These are phyloP conservation scores for Leccinum sublutescens DNA, from an alignment of 768 basidiomycete genomes.

Conservation along the genomic window DNA sequence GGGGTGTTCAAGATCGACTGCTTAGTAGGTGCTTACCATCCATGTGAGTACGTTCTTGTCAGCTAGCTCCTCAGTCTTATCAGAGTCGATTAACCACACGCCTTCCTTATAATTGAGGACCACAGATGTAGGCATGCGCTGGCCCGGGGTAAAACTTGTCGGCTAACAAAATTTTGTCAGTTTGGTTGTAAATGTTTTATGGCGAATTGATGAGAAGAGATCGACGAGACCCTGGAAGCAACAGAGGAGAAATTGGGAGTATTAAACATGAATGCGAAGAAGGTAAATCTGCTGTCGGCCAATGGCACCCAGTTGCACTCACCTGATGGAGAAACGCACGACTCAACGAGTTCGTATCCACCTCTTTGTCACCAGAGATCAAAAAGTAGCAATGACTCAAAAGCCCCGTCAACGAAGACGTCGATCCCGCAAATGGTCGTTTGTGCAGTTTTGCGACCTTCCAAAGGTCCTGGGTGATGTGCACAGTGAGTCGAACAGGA, in stretches of 20 bases:
- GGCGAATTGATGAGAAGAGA: neutral
- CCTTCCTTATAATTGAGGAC: conserved; percentile 64
- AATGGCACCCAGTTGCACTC: conserved; percentile 16
- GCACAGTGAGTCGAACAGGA: neutral
- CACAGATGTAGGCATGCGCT: conserved; percentile 73
- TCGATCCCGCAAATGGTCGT: conserved; percentile 77
- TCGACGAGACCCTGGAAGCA: neutral
- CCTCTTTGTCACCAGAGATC: conserved; percentile 65
- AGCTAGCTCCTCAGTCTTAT: conserved; percentile 38
- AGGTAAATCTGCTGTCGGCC: neutral
- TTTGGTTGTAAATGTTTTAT: neutral
- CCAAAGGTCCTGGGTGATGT: conserved; percentile 54
- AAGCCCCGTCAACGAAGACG: conserved; percentile 83
- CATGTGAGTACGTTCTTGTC: conserved; percentile 74
- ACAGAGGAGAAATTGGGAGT: neutral
- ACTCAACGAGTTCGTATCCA: conserved; percentile 64
- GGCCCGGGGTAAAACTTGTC: conserved; percentile 69
- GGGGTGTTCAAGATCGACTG: neutral
- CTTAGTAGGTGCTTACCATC: conserved; percentile 49
- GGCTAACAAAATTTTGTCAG: conserved; percentile 39
- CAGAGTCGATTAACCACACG: conserved; percentile 64
- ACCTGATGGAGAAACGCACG: conserved; percentile 60
- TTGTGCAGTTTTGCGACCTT: conserved; percentile 56
- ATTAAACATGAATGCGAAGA: neutral
- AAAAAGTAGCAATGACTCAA: conserved; percentile 87